Evolutionary conservation across 1,284 basidiomycete genomes (phyloP).

Genomic region (Malassezia nana): DNA sequence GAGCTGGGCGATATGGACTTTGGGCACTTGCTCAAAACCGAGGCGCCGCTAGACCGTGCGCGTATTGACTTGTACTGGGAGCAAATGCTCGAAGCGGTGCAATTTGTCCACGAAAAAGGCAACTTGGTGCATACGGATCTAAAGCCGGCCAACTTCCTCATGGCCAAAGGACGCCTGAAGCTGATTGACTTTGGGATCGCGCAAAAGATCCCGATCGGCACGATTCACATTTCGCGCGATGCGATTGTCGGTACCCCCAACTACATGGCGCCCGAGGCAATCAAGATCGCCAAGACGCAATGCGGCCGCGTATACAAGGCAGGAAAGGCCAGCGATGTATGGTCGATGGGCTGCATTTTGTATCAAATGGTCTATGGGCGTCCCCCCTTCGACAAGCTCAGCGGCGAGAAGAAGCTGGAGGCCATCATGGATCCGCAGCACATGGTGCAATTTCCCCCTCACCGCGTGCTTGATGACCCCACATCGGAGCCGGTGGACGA

Average conservation of each 20-base stretch:
- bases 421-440: constrained; percentile 67
- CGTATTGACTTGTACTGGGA: constrained; percentile 37
- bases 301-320: constrained; percentile 49
- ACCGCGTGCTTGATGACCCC: constrained; percentile 54
- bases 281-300: constrained; percentile 38
- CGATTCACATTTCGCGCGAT: constrained; percentile 46
- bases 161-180: constrained; percentile 76
- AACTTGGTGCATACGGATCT: constrained; percentile 46
- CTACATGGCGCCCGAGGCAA: constrained; percentile 48
- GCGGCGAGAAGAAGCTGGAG: constrained; percentile 80
- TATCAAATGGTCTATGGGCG: constrained; percentile 91
- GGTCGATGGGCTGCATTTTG: constrained; percentile 91
- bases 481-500: constrained; percentile 54
- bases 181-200: constrained; percentile 96
- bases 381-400: constrained; percentile 77
- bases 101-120: constrained; percentile 43
- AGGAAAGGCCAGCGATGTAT: constrained; percentile 60
- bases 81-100: constrained; percentile 47
- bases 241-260: constrained; percentile 47
- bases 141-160: constrained; percentile 57
- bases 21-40: constrained; percentile 26
- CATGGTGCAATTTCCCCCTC: constrained; percentile 65
- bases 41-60: constrained; percentile 26
- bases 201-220: constrained; percentile 58
- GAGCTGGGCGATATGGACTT: constrained; percentile 46